A percentile compares a stretch with the other conserved stretches of the same genome.
phyloP scores from a whole-genome alignment of 2,329 filamentous ascomycete species.

The Cadophora gregata region DNA sequence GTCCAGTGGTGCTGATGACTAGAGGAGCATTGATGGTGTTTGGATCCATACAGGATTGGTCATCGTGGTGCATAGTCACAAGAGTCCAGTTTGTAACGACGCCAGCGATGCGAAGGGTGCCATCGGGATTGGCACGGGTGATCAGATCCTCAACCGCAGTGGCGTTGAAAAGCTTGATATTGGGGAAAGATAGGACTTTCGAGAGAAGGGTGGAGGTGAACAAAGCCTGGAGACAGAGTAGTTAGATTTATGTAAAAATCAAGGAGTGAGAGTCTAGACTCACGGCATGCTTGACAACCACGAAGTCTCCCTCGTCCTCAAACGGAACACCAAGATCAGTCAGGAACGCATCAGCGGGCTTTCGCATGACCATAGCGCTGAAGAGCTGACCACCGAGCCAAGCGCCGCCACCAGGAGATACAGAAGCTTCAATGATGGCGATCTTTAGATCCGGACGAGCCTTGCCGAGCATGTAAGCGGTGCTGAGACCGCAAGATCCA shows the following conservation, averaged over 20 bases:
- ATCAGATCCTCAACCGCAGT: slow-evolving; percentile 92
- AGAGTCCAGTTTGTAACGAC: slow-evolving; percentile 97
- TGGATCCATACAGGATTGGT: slow-evolving; percentile 95
- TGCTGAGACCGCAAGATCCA: slow-evolving; percentile 84
- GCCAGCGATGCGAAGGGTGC: slow-evolving; percentile 74
- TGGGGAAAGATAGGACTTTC: slow-evolving; percentile 83
- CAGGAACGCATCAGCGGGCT: slow-evolving; percentile 86
- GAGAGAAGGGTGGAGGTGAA: slow-evolving; percentile 89
- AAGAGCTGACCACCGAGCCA: slow-evolving; percentile 96
- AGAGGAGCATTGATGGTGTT: slow-evolving; percentile 95
- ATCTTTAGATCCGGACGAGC: slow-evolving; percentile 89
- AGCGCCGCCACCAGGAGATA: slow-evolving; percentile 85
- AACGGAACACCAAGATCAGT: slow-evolving; percentile 81
- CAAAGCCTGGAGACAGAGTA: slow-evolving; percentile 57
- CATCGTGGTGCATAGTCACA: slow-evolving; percentile 84
- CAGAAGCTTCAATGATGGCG: slow-evolving; percentile 86
- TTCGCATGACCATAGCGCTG: slow-evolving; percentile 94
- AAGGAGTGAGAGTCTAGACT: slow-evolving; percentile 21
- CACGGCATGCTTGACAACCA: slow-evolving; percentile 88
- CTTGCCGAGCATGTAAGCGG: slow-evolving; percentile 84
- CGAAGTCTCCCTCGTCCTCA: slow-evolving; percentile 86
- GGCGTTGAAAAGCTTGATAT: slow-evolving; percentile 96
- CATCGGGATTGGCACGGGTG: slow-evolving; percentile 67
- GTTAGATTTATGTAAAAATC: neutral
- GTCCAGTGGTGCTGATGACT: slow-evolving; percentile 87